Evolutionary conservation across 2,329 filamentous ascomycete species (phyloP), one percentile per base, ranked within the genome.

Genomic region (Fusarium sp.): DNA sequence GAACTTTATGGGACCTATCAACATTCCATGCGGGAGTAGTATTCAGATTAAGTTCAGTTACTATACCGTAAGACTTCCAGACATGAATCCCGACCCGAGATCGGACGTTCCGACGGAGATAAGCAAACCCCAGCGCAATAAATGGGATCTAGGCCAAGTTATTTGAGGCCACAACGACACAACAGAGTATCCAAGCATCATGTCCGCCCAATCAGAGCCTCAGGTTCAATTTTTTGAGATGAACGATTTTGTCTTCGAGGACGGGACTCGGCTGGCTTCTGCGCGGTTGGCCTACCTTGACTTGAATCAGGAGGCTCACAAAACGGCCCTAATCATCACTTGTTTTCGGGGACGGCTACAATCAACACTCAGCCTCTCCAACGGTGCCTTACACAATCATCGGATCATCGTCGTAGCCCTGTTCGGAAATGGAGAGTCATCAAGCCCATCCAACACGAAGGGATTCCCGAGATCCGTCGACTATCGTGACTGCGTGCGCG

Each of bases 271-370:
- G 9, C 72, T 82, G 14, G 57, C 78, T 9, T 17, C 31, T 6
- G 77, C 81, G 40, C 76, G 72, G 20, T 57, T 80, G n/a, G 78
- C 79, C 5, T 80, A 78, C 62, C 70, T 76, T 6, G 77, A 44
- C 40, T 11, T 44, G 20, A 44, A 44, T 44, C 40, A 20, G 16
- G 20, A 44, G 40, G 40, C 40, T 44, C 40, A 44, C 20, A 44
- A 44, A 44, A 44, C 40, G n/a, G 84, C 84, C 17, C 77, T 90
- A 16, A 83, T 90, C 14, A 84, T 86, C 27, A 90, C 88, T 3
- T 90, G 88, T 77, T 90, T 87, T 76, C 83, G 85, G 6, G 88
- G 89, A 27, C 82, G 82, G 10, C 83, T 91, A 20, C 82, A 84
- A 33, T 83, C 79, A 3, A 89, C 88, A 1, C 73, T 86, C 4